Evolutionary conservation across 208 protist species (phyloP).

Genomic region (Leishmania major): DNA sequence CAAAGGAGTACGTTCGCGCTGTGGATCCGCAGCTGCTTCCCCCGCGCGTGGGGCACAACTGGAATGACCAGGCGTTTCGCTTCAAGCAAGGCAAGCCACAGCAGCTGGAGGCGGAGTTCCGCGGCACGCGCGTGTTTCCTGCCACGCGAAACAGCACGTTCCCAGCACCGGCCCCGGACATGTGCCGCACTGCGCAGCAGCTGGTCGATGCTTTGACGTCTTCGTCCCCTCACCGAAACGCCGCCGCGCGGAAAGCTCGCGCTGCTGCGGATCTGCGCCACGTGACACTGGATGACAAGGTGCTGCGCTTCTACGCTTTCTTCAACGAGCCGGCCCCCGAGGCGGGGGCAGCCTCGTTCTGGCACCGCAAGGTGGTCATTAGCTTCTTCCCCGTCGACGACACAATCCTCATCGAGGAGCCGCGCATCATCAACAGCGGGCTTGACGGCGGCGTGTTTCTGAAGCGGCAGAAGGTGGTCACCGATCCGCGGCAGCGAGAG

Average conservation of each 20-base stretch:
- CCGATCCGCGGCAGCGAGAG: conserved; percentile 78
- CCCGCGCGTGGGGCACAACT: conserved; percentile 88
- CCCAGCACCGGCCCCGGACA: conserved; percentile 40
- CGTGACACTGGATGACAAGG: conserved; percentile 92
- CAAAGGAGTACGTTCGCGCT: conserved; percentile 78
- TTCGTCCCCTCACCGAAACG: conserved; percentile 27
- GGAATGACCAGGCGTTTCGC: conserved; percentile 88
- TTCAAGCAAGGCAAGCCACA: conserved; percentile 79
- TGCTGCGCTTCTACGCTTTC: conserved; percentile 96
- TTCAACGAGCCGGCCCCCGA: conserved; percentile 95
- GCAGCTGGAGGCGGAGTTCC: conserved; percentile 83
- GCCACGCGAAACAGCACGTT: conserved; percentile 55
- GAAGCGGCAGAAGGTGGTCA: conserved; percentile 86
- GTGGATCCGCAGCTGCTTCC: conserved; percentile 77
- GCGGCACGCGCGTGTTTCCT: conserved; percentile 64
- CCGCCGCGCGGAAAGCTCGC: conserved; percentile 11
- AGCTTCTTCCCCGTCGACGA: conserved; percentile 95
- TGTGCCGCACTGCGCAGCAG: conserved; percentile 69
- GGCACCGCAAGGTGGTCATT: conserved; percentile 92
- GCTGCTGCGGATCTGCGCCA: conserved; percentile 30
- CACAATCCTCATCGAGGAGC: conserved; percentile 95
- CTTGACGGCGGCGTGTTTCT: conserved; percentile 94
- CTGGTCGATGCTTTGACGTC: conserved; percentile 63
- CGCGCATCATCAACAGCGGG: conserved; percentile 92
- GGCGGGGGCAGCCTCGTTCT: conserved; percentile 75